Percentiles rank a stretch among this genome's conserved stretches.
phyloP scores from a whole-genome alignment of 1,284 basidiomycete species.

The Singerocomus inundabilis region DNA sequence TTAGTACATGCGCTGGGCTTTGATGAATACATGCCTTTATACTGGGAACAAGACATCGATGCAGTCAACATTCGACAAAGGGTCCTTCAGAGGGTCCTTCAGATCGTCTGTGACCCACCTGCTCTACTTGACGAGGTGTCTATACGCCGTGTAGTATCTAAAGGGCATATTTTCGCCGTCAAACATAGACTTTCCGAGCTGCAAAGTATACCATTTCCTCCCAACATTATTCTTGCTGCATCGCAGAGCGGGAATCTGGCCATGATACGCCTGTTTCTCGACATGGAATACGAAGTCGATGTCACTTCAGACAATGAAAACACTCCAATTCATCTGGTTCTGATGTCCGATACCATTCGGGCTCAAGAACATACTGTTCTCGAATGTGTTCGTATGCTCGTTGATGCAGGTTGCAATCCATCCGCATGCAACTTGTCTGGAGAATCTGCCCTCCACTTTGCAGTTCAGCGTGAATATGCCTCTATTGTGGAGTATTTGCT shows the following conservation, averaged over 20 bases:
- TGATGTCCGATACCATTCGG: too few species aligned
- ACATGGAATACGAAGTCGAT: neutral
- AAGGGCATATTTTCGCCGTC: conserved; percentile 1
- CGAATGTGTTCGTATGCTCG: neutral
- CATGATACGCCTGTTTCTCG: conserved; percentile 5
- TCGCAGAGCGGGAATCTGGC: neutral
- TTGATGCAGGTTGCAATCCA: conserved; percentile 8
- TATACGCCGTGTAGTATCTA: neutral
- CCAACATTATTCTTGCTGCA: conserved; percentile 10
- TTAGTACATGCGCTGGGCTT: neutral
- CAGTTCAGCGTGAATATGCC: neutral
- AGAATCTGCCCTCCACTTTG: conserved; percentile 5
- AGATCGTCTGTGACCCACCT: neutral
- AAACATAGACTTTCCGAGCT: neutral
- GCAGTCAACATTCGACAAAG: neutral
- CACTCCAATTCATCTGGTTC: conserved; percentile 3
- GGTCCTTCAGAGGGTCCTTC: neutral
- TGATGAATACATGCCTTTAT: neutral
- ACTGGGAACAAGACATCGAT: neutral
- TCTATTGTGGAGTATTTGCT: conserved; percentile 1
- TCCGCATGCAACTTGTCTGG: neutral
- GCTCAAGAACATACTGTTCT: neutral
- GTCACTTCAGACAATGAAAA: neutral
- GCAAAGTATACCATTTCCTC: neutral
- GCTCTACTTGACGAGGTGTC: neutral